A percentile compares a stretch with the other conserved stretches of the same genome.
Conservation (phyloP, 2,329 filamentous ascomycete genomes). For the Fusarium sp. region DNA sequence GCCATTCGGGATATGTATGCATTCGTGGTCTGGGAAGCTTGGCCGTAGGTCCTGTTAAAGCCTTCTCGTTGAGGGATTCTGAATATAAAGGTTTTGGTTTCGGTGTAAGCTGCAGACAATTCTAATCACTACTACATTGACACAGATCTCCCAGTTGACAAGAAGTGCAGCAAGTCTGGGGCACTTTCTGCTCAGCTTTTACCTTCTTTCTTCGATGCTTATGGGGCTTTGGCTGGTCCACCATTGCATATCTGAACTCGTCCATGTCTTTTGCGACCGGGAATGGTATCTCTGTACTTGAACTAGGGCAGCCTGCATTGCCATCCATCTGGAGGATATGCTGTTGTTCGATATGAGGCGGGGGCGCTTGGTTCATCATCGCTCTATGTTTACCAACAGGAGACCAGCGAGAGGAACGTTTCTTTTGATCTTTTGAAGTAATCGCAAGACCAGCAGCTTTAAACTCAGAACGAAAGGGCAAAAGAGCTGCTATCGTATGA, state of each 20-base stretch:
- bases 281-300: constrained; percentile 47
- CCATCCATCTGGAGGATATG: constrained; percentile 46
- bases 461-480: constrained; percentile 65
- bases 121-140: constrained; percentile 33
- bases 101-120: constrained; percentile 31
- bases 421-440: constrained; percentile 59
- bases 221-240: constrained; percentile 42
- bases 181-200: constrained; percentile 5
- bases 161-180: constrained; percentile 39
- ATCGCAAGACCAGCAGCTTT: constrained; percentile 63
- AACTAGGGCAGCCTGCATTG: constrained; percentile 36
- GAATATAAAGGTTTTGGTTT: constrained; percentile 15
- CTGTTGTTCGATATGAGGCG: background rate
- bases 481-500: constrained; percentile 61
- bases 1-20: constrained; percentile 28
- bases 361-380: background rate
- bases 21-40: constrained; percentile 12
- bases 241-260: constrained; percentile 48
- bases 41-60: constrained; percentile 14
- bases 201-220: constrained; percentile 35
- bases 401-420: constrained; percentile 12
- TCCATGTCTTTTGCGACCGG: constrained; percentile 42
- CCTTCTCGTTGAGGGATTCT: background rate
- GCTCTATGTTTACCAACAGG: constrained; percentile 19
- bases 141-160: constrained; percentile 42